Evolutionary conservation across 2,329 filamentous ascomycete species (phyloP).

Genomic region (Cladorrhinum sp.): DNA sequence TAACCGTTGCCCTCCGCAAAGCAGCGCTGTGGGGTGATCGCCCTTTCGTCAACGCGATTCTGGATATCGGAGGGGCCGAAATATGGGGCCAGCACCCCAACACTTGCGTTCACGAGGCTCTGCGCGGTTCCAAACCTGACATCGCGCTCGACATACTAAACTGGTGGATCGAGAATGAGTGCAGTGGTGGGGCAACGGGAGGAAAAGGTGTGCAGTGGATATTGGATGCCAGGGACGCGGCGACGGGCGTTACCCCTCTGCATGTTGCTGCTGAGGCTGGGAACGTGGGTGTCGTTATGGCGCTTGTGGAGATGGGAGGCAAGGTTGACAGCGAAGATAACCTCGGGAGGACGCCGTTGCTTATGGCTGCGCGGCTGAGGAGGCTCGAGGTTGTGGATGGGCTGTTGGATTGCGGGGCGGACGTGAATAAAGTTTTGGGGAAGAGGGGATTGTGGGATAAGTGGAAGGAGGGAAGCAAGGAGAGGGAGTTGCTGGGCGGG

Average conservation of each 20-base stretch:
- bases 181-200: not conserved
- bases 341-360: slow-evolving; percentile 15
- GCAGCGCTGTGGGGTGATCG: slow-evolving; percentile 16
- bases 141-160: slow-evolving; percentile 13
- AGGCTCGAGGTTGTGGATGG: slow-evolving; percentile 1
- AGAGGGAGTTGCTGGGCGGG: slow-evolving; percentile 2
- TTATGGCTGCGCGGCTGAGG: slow-evolving; percentile 11
- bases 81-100: slow-evolving; percentile 20
- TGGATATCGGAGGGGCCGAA: slow-evolving; percentile 21
- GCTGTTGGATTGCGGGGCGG: slow-evolving; percentile 7
- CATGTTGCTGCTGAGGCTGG: slow-evolving; percentile 22
- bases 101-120: slow-evolving; percentile 21
- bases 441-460: slow-evolving; percentile 2
- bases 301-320: slow-evolving; percentile 17
- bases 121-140: slow-evolving; percentile 16
- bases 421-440: not conserved
- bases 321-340: slow-evolving; percentile 15
- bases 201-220: not conserved
- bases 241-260: slow-evolving; percentile 21
- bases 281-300: slow-evolving; percentile 1
- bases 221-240: not conserved
- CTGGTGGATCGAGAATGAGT: not conserved
- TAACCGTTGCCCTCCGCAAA: slow-evolving; percentile 13
- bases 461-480: not conserved
- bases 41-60: not conserved